A percentile compares a stretch with the other conserved stretches of the same genome.
Conservation (phyloP, 805 yeast genomes). For the Ogataea pini region DNA sequence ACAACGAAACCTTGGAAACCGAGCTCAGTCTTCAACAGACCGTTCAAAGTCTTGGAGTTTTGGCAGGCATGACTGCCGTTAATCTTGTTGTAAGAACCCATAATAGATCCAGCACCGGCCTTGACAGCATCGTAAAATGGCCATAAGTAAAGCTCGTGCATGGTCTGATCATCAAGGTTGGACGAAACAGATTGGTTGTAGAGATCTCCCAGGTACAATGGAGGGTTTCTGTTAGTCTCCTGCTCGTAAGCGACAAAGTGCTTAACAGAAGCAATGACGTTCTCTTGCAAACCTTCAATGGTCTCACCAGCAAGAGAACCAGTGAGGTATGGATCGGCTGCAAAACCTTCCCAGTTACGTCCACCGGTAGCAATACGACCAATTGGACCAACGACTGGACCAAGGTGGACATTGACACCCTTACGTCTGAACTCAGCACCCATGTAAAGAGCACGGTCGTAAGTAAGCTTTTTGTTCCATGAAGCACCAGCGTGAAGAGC, state of each 20-base stretch:
- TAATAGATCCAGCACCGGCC: conserved; percentile 61
- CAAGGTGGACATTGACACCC: conserved; percentile 56
- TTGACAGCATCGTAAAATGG: conserved; percentile 64
- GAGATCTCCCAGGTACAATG: conserved; percentile 48
- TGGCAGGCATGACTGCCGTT: conserved; percentile 62
- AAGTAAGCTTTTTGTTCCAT: conserved; percentile 53
- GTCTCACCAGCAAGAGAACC: conserved; percentile 56
- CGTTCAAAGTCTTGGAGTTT: conserved; percentile 55
- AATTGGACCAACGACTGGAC: conserved; percentile 61
- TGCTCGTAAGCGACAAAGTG: conserved; percentile 65
- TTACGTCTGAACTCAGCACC: conserved; percentile 56
- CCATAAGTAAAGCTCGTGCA: conserved; percentile 66
- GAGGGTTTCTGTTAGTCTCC: conserved; percentile 48
- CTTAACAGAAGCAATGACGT: conserved; percentile 57
- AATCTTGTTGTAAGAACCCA: conserved; percentile 60
- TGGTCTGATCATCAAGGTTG: conserved; percentile 57
- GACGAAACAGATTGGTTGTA: conserved; percentile 47
- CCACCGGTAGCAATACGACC: conserved; percentile 66
- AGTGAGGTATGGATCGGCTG: conserved; percentile 60
- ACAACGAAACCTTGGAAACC: conserved; percentile 71
- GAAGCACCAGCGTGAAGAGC: conserved; percentile 62
- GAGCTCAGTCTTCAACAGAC: conserved; percentile 57
- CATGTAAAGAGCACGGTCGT: conserved; percentile 54
- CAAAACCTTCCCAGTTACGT: conserved; percentile 65
- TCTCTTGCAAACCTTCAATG: conserved; percentile 58